A percentile compares a stretch with the other conserved stretches of the same genome.
Evolutionary conservation across 768 basidiomycete genomes (phyloP).

Genomic region (Rhodotorula kratochvilovae): DNA sequence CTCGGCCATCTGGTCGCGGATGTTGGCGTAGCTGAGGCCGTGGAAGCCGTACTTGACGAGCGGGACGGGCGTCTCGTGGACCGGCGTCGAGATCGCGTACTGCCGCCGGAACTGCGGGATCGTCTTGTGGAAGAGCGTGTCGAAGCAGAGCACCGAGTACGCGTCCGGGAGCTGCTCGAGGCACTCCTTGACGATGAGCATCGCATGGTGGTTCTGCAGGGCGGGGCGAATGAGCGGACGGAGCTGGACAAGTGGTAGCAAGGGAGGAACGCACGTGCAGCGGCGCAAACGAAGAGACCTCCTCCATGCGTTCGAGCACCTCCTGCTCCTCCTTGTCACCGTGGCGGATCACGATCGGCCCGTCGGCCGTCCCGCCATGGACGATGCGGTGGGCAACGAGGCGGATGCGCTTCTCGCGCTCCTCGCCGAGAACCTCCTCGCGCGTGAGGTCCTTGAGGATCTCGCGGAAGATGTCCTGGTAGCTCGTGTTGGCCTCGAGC

Average conservation of each 20-base stretch:
- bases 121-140: constrained; percentile 75
- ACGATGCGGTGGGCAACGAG: constrained; percentile 75
- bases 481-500: constrained; percentile 39
- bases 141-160: constrained; percentile 76
- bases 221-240: not conserved
- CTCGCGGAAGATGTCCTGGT: constrained; percentile 48
- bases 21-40: constrained; percentile 60
- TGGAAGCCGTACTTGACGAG: constrained; percentile 90
- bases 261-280: constrained; percentile 31
- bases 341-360: constrained; percentile 64
- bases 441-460: constrained; percentile 48
- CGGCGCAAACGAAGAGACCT: constrained; percentile 37
- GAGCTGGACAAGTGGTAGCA: constrained; percentile 54
- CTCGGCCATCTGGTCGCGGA: constrained; percentile 60
- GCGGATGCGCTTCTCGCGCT: constrained; percentile 49
- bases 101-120: constrained; percentile 71
- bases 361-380: constrained; percentile 74
- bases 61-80: constrained; percentile 60
- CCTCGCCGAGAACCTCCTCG: constrained; percentile 47
- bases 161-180: constrained; percentile 62
- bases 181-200: constrained; percentile 54
- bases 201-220: constrained; percentile 50
- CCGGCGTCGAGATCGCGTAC: constrained; percentile 66
- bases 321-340: constrained; percentile 69
- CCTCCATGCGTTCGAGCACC: constrained; percentile 54